Conservation (phyloP, 352 stramenopile species). For the Pythium coloratum region DNA sequence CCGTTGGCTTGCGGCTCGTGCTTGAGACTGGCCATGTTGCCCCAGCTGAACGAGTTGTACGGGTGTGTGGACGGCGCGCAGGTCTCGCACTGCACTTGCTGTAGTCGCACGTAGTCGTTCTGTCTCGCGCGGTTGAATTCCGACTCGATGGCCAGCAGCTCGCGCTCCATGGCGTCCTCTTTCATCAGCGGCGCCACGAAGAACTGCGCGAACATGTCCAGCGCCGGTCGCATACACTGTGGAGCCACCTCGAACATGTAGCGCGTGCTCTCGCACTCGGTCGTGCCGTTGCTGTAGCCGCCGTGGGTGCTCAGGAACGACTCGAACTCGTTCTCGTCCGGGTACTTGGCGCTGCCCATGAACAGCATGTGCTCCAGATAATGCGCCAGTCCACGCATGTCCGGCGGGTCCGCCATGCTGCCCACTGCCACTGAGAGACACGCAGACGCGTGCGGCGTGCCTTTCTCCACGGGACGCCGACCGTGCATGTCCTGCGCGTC, state of each 20-base stretch:
- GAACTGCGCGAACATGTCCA: constrained; percentile 89
- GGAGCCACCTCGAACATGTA: constrained; percentile 83
- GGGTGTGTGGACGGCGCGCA: constrained; percentile 15
- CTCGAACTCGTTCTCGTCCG: constrained; percentile 88
- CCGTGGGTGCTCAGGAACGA: constrained; percentile 70
- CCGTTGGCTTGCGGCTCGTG: constrained; percentile 17
- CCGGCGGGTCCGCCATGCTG: constrained; percentile 35
- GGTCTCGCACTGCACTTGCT: constrained; percentile 44
- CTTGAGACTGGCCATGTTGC: constrained; percentile 49
- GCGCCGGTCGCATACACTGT: constrained; percentile 31
- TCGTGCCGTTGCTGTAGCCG: constrained; percentile 83
- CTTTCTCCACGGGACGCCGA: constrained; percentile 3
- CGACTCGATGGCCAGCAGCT: constrained; percentile 62
- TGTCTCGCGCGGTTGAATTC: constrained; percentile 53
- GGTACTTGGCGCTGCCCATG: constrained; percentile 89
- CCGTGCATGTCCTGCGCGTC: constrained; percentile 16
- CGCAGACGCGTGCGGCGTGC: constrained; percentile 26
- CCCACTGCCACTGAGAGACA: constrained; percentile 43
- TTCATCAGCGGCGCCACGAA: constrained; percentile 79
- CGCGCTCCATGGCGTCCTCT: constrained; percentile 48
- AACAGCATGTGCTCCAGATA: constrained; percentile 97
- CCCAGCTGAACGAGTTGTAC: constrained; percentile 64
- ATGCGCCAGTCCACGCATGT: constrained; percentile 77
- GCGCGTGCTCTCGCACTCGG: constrained; percentile 79
- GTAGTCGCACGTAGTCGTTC: constrained; percentile 42